Conservation (phyloP, 805 yeast species). For the Metschnikowia chrysomelidarum region DNA sequence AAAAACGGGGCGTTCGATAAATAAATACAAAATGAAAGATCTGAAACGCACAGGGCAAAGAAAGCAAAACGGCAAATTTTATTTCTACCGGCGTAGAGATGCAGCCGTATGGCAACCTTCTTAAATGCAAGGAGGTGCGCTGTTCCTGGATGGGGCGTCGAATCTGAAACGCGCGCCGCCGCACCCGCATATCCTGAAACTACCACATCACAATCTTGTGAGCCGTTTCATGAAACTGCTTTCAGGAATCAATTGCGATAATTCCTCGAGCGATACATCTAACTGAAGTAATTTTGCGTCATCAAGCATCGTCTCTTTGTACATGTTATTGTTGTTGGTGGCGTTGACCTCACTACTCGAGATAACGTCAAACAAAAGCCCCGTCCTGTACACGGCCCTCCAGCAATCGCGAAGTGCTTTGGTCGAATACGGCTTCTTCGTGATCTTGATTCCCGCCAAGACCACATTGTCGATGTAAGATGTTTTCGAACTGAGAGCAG, state of each 20-base stretch:
- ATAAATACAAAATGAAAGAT: neutral
- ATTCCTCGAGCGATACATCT: constrained; percentile 52
- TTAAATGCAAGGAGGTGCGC: constrained; percentile 7
- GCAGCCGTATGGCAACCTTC: constrained; percentile 3
- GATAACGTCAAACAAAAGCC: constrained; percentile 50
- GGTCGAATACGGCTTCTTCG: constrained; percentile 56
- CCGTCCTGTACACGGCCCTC: constrained; percentile 63
- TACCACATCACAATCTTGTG: constrained; percentile 15
- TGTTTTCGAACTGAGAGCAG: constrained; percentile 25
- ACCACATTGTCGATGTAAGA: constrained; percentile 38
- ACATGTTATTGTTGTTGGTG: constrained; percentile 26
- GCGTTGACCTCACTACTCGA: constrained; percentile 41
- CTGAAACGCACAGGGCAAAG: neutral
- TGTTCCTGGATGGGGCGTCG: constrained; percentile 7
- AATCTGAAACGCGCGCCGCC: constrained; percentile 10
- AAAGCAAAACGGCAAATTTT: neutral
- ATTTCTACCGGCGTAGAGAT: neutral
- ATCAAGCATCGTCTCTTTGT: constrained; percentile 33
- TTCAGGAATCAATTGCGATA: constrained; percentile 30
- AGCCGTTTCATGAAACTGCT: constrained; percentile 11
- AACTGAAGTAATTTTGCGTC: constrained; percentile 51
- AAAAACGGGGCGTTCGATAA: neutral
- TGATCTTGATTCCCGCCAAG: constrained; percentile 32
- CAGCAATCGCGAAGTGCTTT: constrained; percentile 65
- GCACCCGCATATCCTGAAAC: constrained; percentile 9